Percentiles rank a stretch among this genome's conserved stretches.
Evolutionary conservation across 768 basidiomycete species (phyloP).

Genomic region (Leccinum aurantiacum): DNA sequence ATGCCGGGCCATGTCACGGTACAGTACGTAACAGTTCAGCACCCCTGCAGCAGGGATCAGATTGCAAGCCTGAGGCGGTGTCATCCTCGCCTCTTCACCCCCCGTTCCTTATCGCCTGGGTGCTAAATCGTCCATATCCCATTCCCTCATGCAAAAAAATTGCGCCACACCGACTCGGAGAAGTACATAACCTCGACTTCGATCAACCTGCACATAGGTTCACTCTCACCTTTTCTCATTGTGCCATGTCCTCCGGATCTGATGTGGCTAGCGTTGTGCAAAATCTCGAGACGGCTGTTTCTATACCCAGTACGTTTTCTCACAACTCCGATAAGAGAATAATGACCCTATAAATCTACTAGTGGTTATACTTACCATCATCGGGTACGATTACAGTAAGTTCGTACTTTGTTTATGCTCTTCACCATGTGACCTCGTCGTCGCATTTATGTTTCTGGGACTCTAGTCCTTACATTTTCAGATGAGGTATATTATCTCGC

Average conservation of each 20-base stretch:
- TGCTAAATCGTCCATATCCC: neutral
- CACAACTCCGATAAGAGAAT: neutral
- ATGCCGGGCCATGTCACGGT: neutral
- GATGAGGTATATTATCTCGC: conserved; percentile 6
- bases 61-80: neutral
- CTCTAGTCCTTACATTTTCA: conserved; percentile 16
- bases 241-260: conserved; percentile 1
- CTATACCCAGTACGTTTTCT: neutral
- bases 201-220: neutral
- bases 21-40: neutral
- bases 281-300: neutral
- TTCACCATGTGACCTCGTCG: neutral
- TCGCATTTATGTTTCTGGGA: neutral
- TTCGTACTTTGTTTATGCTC: neutral
- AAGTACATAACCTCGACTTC: neutral
- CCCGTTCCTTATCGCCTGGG: neutral
- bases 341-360: neutral
- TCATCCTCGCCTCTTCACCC: neutral
- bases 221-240: neutral
- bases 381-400: conserved; percentile 22
- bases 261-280: neutral
- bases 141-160: neutral
- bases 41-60: neutral
- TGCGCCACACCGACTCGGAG: neutral
- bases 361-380: conserved; percentile 7